Evolutionary conservation across 352 stramenopile species (phyloP), one percentile per base, ranked within the genome.

Genomic region (Pythium dissotocum): DNA sequence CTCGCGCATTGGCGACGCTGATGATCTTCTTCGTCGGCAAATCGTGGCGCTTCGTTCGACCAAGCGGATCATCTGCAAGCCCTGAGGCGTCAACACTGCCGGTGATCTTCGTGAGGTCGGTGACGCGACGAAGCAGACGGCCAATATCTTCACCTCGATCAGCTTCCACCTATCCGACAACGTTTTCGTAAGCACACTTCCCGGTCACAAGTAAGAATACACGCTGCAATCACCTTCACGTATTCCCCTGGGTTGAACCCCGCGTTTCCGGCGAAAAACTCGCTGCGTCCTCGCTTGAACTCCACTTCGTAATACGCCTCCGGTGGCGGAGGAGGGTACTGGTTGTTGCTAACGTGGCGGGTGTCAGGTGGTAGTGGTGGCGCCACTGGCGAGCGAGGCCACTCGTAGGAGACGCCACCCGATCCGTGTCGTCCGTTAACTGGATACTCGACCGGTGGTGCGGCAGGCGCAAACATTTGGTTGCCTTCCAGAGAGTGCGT

Each of bases 71-170:
- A 2, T 93, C 83, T 10, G 61, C 51, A 0, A 71, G 53, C 12
- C 53, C 67, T 12, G 74, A 51, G 8, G 66, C 66, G 5, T 92
- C 80, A 12, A 65, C 72, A 40, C 56, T 67, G 6, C 67, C 26
- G 13, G 63, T 59, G 61, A 89, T 79, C 72, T 97, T 97, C 1
- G 93, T 79, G 6, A 97, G 57, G 13, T 97, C 87, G 4, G 85
- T 87, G 28, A 91, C 90, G 49, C 87, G 84, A 66, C 98, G 82
- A 21, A 98, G 88, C 60, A 99, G 96, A 12, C 80, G 82, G 5
- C 97, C 97, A 64, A 99, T 95, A 79, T 99, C 97, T 74, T 99
- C 96, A 53, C 97, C 97, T 26, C 97, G 93, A 73, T 99, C 97
- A 21, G 97, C 97, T 77, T 99, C 97, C 46, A 99, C 97, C 88